Conservation (phyloP, 768 basidiomycete genomes). For the Hygrocybe punicea region DNA sequence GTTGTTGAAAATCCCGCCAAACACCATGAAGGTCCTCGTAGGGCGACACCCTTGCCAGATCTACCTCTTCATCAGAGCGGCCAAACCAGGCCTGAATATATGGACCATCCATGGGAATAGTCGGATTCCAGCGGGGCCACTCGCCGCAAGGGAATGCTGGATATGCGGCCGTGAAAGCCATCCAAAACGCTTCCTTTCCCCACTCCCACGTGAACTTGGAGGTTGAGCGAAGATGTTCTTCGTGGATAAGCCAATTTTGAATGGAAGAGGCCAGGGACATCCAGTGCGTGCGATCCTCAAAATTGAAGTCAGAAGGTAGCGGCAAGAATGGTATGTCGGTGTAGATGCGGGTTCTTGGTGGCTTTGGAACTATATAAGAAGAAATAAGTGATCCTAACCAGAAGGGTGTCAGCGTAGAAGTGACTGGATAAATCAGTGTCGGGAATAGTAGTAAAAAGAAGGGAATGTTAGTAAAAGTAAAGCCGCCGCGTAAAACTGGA, state of each 20-base stretch:
- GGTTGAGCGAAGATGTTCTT: background rate
- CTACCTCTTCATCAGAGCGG: background rate
- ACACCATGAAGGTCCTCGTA: background rate
- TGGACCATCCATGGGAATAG: conserved; percentile 5
- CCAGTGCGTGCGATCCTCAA: conserved; percentile 4
- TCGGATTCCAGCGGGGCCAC: conserved; percentile 8
- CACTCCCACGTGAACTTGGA: background rate
- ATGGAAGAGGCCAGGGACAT: conserved; percentile 7
- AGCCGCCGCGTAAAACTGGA: too few relatives aligned
- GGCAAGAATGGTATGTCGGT: conserved; percentile 8
- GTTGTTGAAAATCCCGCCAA: background rate
- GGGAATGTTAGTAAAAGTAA: too few relatives aligned
- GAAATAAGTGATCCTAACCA: too few relatives aligned
- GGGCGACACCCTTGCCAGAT: background rate
- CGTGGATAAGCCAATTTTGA: conserved; percentile 1
- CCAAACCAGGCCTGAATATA: conserved; percentile 3
- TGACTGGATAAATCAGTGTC: too few relatives aligned
- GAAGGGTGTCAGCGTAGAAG: too few relatives aligned
- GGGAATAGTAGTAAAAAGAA: too few relatives aligned
- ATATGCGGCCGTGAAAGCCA: conserved; percentile 10
- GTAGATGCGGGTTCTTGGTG: too few relatives aligned
- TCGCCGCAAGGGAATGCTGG: conserved; percentile 10
- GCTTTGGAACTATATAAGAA: too few relatives aligned
- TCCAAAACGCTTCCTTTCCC: conserved; percentile 11
- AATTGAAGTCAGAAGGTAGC: conserved; percentile 7